phyloP scores from a whole-genome alignment of 1,139 yeast species.

The Pichia sp. region DNA sequence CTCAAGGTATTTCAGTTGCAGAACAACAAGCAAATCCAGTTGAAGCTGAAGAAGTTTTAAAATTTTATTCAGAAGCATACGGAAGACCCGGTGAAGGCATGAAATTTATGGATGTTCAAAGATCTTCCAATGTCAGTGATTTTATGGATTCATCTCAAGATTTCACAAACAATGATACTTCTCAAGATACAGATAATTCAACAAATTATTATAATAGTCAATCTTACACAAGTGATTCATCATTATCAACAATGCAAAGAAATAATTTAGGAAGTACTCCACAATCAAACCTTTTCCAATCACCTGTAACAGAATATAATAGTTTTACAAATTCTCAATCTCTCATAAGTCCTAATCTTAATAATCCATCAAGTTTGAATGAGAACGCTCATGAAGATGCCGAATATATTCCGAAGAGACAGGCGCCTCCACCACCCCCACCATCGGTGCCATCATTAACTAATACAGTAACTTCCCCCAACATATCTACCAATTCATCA shows the following conservation, averaged over 20 bases:
- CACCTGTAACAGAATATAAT: slow-evolving; percentile 5
- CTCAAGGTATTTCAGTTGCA: slow-evolving; percentile 75
- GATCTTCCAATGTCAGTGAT: slow-evolving; percentile 20
- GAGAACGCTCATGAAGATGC: slow-evolving; percentile 11
- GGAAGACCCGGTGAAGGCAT: slow-evolving; percentile 41
- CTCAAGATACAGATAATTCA: slow-evolving; percentile 5
- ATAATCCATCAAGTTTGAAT: slow-evolving; percentile 3
- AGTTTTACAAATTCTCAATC: slow-evolving; percentile 7
- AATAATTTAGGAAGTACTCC: background rate
- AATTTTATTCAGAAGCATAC: slow-evolving; percentile 61
- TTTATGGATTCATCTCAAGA: slow-evolving; percentile 16
- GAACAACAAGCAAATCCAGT: slow-evolving; percentile 91
- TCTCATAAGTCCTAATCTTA: slow-evolving; percentile 7
- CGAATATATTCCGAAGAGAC: slow-evolving; percentile 28
- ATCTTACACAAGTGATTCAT: slow-evolving; percentile 6
- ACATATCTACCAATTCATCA: background rate
- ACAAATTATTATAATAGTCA: slow-evolving; percentile 1
- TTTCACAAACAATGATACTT: slow-evolving; percentile 5
- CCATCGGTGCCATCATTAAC: background rate
- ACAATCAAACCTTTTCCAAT: background rate
- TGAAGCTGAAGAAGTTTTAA: slow-evolving; percentile 62
- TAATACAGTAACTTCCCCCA: background rate
- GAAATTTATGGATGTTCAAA: slow-evolving; percentile 65
- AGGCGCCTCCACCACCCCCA: slow-evolving; percentile 32
- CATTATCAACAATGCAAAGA: slow-evolving; percentile 6